phyloP scores from a whole-genome alignment of 2,329 filamentous ascomycete species.

The Stylonectria norvegica region DNA sequence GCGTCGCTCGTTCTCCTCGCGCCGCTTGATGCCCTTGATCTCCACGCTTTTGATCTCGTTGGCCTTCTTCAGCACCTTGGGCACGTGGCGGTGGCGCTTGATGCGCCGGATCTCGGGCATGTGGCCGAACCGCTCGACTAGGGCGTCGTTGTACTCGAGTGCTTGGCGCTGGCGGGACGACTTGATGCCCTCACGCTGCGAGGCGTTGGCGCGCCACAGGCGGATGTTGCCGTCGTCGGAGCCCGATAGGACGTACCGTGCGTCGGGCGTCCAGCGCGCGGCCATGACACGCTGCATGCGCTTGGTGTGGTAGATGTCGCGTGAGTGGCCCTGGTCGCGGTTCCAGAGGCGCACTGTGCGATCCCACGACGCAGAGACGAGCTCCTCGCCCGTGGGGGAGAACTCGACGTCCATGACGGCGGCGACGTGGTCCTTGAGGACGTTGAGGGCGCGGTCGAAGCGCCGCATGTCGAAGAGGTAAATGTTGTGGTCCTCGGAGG shows the following conservation, averaged over 20 bases:
- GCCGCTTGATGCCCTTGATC: conserved; percentile 79
- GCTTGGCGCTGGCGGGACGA: conserved; percentile 80
- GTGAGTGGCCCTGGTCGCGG: conserved; percentile 73
- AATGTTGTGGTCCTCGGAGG: conserved; percentile 90
- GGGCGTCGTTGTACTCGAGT: conserved; percentile 84
- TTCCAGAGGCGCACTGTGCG: conserved; percentile 85
- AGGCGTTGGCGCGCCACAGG: conserved; percentile 86
- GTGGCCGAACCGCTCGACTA: conserved; percentile 81
- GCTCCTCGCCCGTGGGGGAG: conserved; percentile 87
- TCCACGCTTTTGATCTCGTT: conserved; percentile 92
- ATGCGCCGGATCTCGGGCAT: conserved; percentile 97
- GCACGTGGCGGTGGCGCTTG: conserved; percentile 83
- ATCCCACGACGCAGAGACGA: conserved; percentile 84
- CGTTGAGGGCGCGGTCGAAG: conserved; percentile 81
- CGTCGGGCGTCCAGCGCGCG: conserved; percentile 80
- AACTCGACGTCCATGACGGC: conserved; percentile 98
- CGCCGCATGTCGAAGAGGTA: conserved; percentile 90
- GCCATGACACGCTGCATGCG: conserved; percentile 95
- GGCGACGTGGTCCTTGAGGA: conserved; percentile 82
- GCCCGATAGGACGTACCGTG: conserved; percentile 83
- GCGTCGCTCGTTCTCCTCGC: conserved; percentile 90
- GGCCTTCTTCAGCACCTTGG: conserved; percentile 93
- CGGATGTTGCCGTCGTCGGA: conserved; percentile 88
- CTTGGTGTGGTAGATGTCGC: conserved; percentile 96
- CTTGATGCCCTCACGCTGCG: conserved; percentile 79